phyloP scores from a whole-genome alignment of 164 flowering plant genomes.

The Annona squamosa region DNA sequence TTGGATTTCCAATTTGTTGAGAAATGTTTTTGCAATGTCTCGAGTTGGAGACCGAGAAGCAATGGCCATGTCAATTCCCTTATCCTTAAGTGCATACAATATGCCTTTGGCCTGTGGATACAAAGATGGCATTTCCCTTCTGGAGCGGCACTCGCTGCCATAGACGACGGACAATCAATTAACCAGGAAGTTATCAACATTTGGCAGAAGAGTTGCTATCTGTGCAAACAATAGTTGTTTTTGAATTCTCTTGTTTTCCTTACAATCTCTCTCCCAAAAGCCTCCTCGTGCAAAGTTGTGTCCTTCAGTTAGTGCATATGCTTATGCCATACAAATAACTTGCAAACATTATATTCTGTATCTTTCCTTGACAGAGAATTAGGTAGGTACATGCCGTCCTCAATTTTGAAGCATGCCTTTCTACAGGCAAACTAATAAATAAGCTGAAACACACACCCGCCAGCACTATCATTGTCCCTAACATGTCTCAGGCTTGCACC shows the following conservation, averaged over 20 bases:
- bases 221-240: neutral
- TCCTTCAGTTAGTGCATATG: neutral
- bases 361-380: neutral
- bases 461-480: too few relatives aligned
- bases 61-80: conserved; percentile 79
- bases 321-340: neutral
- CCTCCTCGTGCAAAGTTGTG: neutral
- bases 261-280: neutral
- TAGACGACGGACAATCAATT: neutral
- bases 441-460: too few relatives aligned
- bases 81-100: conserved; percentile 74
- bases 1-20: conserved; percentile 61
- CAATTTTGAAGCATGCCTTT: neutral
- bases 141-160: conserved; percentile 78
- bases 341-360: too few relatives aligned
- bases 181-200: neutral
- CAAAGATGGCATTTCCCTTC: conserved; percentile 71
- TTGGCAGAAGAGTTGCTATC: neutral
- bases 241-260: neutral
- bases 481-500: too few relatives aligned
- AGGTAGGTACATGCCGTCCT: neutral
- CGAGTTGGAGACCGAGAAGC: conserved; percentile 92
- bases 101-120: conserved; percentile 90
- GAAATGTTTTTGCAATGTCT: conserved; percentile 81
- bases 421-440: too few relatives aligned